Evolutionary conservation across 371 early-diverging fungal genomes (phyloP).

Genomic region (Rhizomucor pusillus): DNA sequence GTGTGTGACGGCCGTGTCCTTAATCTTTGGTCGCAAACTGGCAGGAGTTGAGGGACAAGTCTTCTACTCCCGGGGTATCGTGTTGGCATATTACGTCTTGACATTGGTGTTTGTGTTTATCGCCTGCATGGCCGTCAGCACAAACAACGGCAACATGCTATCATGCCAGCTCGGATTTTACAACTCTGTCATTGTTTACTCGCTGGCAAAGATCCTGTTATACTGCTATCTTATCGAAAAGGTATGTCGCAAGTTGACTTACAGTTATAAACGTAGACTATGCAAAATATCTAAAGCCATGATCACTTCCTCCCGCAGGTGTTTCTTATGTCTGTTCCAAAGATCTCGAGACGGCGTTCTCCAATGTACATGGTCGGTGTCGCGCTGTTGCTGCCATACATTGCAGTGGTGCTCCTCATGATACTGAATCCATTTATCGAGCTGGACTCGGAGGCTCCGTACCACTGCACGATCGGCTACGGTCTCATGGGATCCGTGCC

Average conservation of each 20-base stretch:
- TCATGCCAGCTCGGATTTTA: constrained; percentile 50
- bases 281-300: no score
- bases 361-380: constrained; percentile 45
- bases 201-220: constrained; percentile 39
- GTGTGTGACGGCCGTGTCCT: constrained; percentile 50
- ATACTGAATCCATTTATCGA: constrained; percentile 27
- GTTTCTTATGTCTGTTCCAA: constrained; percentile 44
- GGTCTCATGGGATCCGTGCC: constrained; percentile 39
- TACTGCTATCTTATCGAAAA: constrained; percentile 59
- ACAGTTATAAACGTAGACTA: neutral
- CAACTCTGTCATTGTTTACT: constrained; percentile 39
- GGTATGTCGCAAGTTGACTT: constrained; percentile 40
- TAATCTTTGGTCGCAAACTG: constrained; percentile 54
- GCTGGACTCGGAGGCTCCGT: constrained; percentile 23
- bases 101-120: constrained; percentile 53
- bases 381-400: constrained; percentile 36
- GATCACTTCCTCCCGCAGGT: constrained; percentile 21
- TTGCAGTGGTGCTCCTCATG: constrained; percentile 44
- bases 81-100: constrained; percentile 36
- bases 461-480: constrained; percentile 46
- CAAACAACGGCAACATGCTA: constrained; percentile 51
- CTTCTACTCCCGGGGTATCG: constrained; percentile 46
- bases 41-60: constrained; percentile 45
- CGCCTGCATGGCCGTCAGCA: constrained; percentile 50
- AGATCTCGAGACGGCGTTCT: constrained; percentile 33